A percentile compares a stretch with the other conserved stretches of the same genome.
Evolutionary conservation across 2,329 filamentous ascomycete genomes (phyloP).

Genomic region (Tolypocladium album): DNA sequence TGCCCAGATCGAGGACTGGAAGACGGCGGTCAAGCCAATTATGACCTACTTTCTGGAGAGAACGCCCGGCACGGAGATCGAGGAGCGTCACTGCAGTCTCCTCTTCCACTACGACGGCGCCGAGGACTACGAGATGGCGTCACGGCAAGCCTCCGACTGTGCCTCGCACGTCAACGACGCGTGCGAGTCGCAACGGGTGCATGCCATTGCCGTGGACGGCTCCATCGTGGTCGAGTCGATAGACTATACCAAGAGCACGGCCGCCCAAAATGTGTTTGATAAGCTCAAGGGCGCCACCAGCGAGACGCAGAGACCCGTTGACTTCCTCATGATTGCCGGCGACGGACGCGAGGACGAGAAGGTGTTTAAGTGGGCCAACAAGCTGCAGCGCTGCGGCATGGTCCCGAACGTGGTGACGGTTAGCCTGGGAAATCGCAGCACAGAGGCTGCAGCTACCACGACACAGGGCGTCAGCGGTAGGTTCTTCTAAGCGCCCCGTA

Average conservation of each 20-base stretch:
- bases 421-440: constrained; percentile 77
- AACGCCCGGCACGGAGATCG: constrained; percentile 76
- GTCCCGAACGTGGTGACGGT: constrained; percentile 71
- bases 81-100: constrained; percentile 84
- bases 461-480: constrained; percentile 87
- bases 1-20: constrained; percentile 65
- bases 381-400: constrained; percentile 45
- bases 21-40: constrained; percentile 70
- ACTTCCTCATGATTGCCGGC: constrained; percentile 83
- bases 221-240: constrained; percentile 76
- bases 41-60: constrained; percentile 84
- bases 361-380: constrained; percentile 90
- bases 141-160: constrained; percentile 76
- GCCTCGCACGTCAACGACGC: constrained; percentile 93
- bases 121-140: constrained; percentile 64
- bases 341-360: constrained; percentile 90
- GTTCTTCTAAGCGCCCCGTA: constrained; percentile 12
- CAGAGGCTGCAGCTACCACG: constrained; percentile 73
- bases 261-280: constrained; percentile 63
- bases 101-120: constrained; percentile 84
- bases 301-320: constrained; percentile 37
- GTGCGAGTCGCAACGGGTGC: constrained; percentile 72
- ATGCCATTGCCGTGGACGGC: constrained; percentile 70
- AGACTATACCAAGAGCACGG: constrained; percentile 80
- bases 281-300: constrained; percentile 21